phyloP scores from a whole-genome alignment of 768 basidiomycete species.

The Podaxis rugospora region DNA sequence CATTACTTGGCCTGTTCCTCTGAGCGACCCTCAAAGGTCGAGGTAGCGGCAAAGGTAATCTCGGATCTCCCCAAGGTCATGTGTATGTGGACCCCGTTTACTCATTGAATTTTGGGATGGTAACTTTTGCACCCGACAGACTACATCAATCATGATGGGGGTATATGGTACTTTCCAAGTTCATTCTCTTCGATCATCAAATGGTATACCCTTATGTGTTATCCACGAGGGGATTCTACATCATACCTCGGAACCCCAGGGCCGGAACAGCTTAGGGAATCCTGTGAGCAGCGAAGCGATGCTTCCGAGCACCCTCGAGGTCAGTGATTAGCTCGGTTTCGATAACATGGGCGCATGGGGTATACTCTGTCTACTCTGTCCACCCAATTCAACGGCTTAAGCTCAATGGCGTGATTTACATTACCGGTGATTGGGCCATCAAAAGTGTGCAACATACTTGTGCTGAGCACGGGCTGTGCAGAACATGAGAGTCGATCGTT shows the following conservation, averaged over 20 bases:
- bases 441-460: too few species aligned
- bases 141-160: neutral
- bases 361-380: too few species aligned
- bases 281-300: neutral
- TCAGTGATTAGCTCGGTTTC: neutral
- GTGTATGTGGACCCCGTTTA: neutral
- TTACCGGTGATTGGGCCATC: too few species aligned
- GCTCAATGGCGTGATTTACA: too few species aligned
- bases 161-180: neutral
- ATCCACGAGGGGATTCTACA: neutral
- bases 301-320: neutral
- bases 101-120: neutral
- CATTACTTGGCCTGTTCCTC: neutral
- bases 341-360: too few species aligned
- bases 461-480: too few species aligned
- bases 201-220: neutral
- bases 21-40: neutral
- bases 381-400: too few species aligned
- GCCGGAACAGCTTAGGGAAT: neutral
- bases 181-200: neutral
- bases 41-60: neutral
- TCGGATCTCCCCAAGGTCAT: neutral
- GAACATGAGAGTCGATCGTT: too few species aligned
- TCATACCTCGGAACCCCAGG: neutral
- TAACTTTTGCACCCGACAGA: neutral